Evolutionary conservation across 257 asterid genomes (phyloP), one percentile per base, ranked within the genome.

Genomic region (Ilex aquifolium): DNA sequence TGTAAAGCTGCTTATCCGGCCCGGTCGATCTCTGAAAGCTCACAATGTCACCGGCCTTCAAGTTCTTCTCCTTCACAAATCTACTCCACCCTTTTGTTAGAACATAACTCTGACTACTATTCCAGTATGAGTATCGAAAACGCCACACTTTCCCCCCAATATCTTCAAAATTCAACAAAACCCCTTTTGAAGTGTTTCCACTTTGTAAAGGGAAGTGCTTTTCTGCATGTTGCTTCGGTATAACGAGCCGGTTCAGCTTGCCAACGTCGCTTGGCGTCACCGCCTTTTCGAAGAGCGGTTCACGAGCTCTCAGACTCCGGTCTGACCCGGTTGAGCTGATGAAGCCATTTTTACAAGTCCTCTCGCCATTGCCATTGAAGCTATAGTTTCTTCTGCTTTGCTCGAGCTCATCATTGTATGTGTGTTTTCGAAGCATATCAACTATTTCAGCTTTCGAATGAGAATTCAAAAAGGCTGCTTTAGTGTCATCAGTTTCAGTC

Each of bases 221-320:
- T 1, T 86, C 93, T 3, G 96, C 95, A 31, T 88, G 92, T 36
- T 88, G 95, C 44, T 88, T 88, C 0, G 96, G 96, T 13, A 88
- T 84, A 3, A 86, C 95, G 3, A 88, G 83, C 56, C 96, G 69
- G 76, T 88, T 85, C 0, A 86, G 70, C 12, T 88, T 88, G 0
- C 92, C 96, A 1, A 86, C 93, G 13, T 87, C 95, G 68, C 97
- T 90, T 0, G 95, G 95, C 1, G 97, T 90, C n/a, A 90, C 95
- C 1, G 87, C 81, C 44, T 90, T 90, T 56, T 87, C 97, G 70
- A 90, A 90, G 3, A 90, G 84, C 58, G 65, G 88, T 17, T 80
- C 95, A 0, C 86, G 87, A 10, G 81, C 66, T 13, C 48, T 76
- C 5, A 40, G 62, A 27, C 55, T 56, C 44, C 31, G 13, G 7